Evolutionary conservation across 768 basidiomycete genomes (phyloP).

Genomic region (Suillus tomentosus): DNA sequence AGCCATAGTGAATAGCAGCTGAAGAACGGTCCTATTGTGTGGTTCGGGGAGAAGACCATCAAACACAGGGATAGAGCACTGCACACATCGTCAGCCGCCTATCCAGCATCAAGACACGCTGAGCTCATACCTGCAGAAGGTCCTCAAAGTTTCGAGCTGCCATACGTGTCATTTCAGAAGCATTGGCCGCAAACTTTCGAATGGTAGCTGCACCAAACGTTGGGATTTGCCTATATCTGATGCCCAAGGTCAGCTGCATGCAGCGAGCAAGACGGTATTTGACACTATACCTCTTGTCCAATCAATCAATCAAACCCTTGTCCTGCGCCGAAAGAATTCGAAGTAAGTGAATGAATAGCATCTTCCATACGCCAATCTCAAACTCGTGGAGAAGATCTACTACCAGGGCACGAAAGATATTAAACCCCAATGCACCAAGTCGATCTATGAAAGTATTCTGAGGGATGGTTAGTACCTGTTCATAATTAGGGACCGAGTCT

Average conservation of each 20-base stretch:
- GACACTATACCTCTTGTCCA: background rate
- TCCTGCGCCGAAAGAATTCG: constrained; percentile 23
- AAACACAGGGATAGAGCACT: constrained; percentile 36
- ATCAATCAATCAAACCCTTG: background rate
- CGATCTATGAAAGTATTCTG: constrained; percentile 40
- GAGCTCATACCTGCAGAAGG: constrained; percentile 27
- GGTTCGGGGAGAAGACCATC: constrained; percentile 25
- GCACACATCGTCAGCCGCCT: background rate
- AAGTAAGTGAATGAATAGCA: constrained; percentile 36
- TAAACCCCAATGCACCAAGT: constrained; percentile 21
- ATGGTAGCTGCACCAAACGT: constrained; percentile 36
- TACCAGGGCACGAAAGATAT: constrained; percentile 29
- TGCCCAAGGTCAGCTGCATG: background rate
- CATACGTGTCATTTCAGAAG: constrained; percentile 34
- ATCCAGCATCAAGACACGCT: background rate
- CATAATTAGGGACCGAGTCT: background rate
- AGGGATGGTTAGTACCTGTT: too few relatives aligned
- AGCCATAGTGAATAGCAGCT: constrained; percentile 9
- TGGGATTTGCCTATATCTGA: constrained; percentile 8
- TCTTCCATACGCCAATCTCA: constrained; percentile 41
- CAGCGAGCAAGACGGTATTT: too few relatives aligned
- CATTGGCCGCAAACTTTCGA: constrained; percentile 30
- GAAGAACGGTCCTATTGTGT: background rate
- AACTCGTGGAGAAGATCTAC: constrained; percentile 42
- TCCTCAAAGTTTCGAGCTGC: constrained; percentile 41